Evolutionary conservation across 2,329 filamentous ascomycete genomes (phyloP).

Genomic region (Spiromastix sp.): DNA sequence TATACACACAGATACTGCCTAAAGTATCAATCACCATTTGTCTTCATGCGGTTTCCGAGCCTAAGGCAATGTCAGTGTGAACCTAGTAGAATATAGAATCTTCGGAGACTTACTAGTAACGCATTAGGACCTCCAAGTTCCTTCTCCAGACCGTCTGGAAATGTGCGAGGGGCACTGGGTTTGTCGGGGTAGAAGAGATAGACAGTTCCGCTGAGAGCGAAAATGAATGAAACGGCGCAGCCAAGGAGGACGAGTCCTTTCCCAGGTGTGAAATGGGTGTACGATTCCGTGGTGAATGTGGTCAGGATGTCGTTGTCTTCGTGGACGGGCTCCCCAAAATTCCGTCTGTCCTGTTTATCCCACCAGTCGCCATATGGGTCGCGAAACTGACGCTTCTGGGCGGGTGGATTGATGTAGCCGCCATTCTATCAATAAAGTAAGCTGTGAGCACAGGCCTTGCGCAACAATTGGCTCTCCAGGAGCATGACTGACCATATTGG

Average conservation of each 20-base stretch:
- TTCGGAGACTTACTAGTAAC: slow-evolving; percentile 52
- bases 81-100: neutral
- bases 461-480: too few relatives aligned
- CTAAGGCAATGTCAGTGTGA: slow-evolving; percentile 15
- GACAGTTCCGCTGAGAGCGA: slow-evolving; percentile 58
- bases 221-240: slow-evolving; percentile 52
- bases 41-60: slow-evolving; percentile 29
- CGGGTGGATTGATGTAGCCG: slow-evolving; percentile 39
- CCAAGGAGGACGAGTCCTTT: slow-evolving; percentile 61
- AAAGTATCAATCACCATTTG: slow-evolving; percentile 4
- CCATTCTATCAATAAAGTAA: slow-evolving; percentile 32
- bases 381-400: slow-evolving; percentile 79
- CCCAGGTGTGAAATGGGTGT: slow-evolving; percentile 68
- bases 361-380: slow-evolving; percentile 92
- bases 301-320: slow-evolving; percentile 92
- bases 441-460: too few relatives aligned
- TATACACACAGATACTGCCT: too few relatives aligned
- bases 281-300: slow-evolving; percentile 80
- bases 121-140: slow-evolving; percentile 64
- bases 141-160: slow-evolving; percentile 56
- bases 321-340: slow-evolving; percentile 92
- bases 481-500: slow-evolving; percentile 12
- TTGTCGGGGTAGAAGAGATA: slow-evolving; percentile 62
- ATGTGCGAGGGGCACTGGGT: slow-evolving; percentile 58
- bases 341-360: slow-evolving; percentile 94